Evolutionary conservation across 768 basidiomycete genomes (phyloP), one percentile per base, ranked within the genome.

Genomic region (Amanita rimosa): DNA sequence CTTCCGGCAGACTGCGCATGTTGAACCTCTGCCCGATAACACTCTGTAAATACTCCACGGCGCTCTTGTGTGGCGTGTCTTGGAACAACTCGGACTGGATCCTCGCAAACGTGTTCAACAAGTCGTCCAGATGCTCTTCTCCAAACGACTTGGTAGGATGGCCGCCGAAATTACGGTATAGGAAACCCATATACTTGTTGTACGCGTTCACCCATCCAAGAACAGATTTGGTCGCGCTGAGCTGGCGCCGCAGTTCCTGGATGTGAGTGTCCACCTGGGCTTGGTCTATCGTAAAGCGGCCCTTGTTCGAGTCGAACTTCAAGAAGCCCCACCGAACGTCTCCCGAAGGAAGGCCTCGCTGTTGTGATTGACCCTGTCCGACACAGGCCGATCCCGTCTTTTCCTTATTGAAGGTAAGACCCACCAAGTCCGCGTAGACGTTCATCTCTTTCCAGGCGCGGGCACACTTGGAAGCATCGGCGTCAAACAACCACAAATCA

Each of bases 401-500:
- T 24, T 60, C 55, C 40, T 58, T 50, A 49, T 73, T 72, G 57
- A 73, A 68, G 24, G 56, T 65, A 44, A 73, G 55, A 4, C 71
- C 70, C 8, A 66, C 65, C 24, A 73, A 58, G 7, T 58, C 45
- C 3, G 68, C 69, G 44, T 67, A 74, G n/a, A 53, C 50, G 14
- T 67, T 62, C 67, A 74, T 70, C 56, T 65, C 70, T 35, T 53
- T 57, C 71, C 70, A 74, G 0, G 63, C 72, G 2, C 56, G 45
- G 6, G 59, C 65, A 27, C 67, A 67, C 44, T 63, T 64, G 24
- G 50, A 37, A 4, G 62, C 51, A 14, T 67, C 55, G 0, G 64
- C 53, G 42, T 68, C 62, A 67, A 66, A 71, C 14, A 73, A 52
- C 70, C 70, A 74, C 6, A 74, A 55, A 46, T 75, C 72, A 46